A percentile compares a stretch with the other conserved stretches of the same genome.
These are phyloP conservation scores for Ogataea polymorpha DNA, from an alignment of 805 yeast genomes.

Conservation along the genomic window DNA sequence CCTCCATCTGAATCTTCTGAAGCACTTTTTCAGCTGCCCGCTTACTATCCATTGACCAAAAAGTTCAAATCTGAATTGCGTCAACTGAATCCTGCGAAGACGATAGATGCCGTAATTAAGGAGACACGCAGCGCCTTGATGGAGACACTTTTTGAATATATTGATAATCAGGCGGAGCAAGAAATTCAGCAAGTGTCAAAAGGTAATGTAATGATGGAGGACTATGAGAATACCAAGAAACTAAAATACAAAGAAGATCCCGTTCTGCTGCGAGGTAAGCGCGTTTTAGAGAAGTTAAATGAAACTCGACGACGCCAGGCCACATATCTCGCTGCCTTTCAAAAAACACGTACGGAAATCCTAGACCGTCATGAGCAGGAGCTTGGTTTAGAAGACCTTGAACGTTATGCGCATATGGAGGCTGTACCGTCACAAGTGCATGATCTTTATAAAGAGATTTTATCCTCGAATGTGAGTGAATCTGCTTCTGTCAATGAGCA, in stretches of 20 bases:
- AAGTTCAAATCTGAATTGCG: slow-evolving; percentile 14
- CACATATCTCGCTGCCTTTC: slow-evolving; percentile 14
- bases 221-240: slow-evolving; percentile 12
- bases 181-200: slow-evolving; percentile 17
- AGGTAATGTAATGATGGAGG: slow-evolving; percentile 14
- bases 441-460: slow-evolving; percentile 16
- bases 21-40: slow-evolving; percentile 18
- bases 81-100: slow-evolving; percentile 8
- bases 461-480: slow-evolving; percentile 2
- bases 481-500: slow-evolving; percentile 3
- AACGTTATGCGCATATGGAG: slow-evolving; percentile 17
- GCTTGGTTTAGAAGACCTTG: slow-evolving; percentile 23
- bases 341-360: slow-evolving; percentile 21
- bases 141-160: slow-evolving; percentile 15
- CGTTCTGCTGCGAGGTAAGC: slow-evolving; percentile 13
- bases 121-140: slow-evolving; percentile 11
- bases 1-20: neutral
- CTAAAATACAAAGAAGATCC: slow-evolving; percentile 13
- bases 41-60: slow-evolving; percentile 24
- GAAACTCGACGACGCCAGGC: slow-evolving; percentile 8
- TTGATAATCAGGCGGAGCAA: slow-evolving; percentile 17
- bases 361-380: slow-evolving; percentile 25
- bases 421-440: slow-evolving; percentile 19
- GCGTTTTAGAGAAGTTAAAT: slow-evolving; percentile 5
- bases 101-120: slow-evolving; percentile 10